phyloP scores from a whole-genome alignment of 805 yeast genomes.

The Ogataea saltuana region DNA sequence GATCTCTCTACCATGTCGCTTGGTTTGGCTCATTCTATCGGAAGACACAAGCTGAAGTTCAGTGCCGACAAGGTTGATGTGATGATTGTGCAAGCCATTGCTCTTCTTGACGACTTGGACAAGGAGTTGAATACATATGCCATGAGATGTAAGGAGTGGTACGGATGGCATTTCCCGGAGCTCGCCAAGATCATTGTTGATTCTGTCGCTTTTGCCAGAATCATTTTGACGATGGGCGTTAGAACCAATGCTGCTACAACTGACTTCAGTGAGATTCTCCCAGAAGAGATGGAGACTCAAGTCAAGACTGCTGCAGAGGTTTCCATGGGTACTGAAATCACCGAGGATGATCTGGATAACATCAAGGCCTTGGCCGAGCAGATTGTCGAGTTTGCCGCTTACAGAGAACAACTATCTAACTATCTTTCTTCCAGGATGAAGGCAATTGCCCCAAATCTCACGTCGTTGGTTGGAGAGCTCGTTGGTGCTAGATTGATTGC shows the following conservation, averaged over 20 bases:
- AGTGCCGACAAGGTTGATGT: conserved; percentile 98
- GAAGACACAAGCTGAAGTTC: conserved; percentile 96
- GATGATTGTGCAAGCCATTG: conserved; percentile 99
- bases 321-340: conserved; percentile 99
- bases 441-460: conserved; percentile 97
- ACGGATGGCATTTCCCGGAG: conserved; percentile 99
- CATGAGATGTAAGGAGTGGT: conserved; percentile 99
- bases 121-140: conserved; percentile 97
- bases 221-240: conserved; percentile 89
- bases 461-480: conserved; percentile 94
- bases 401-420: conserved; percentile 93
- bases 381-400: conserved; percentile 92
- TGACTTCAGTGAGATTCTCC: conserved; percentile 86
- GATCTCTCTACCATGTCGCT: conserved; percentile 92
- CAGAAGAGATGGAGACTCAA: conserved; percentile 89
- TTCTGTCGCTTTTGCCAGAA: conserved; percentile 94
- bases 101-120: conserved; percentile 92
- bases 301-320: conserved; percentile 97
- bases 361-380: conserved; percentile 92
- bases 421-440: conserved; percentile 94
- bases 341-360: conserved; percentile 84
- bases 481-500: conserved; percentile 98
- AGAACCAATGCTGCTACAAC: conserved; percentile 89
- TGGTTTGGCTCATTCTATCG: conserved; percentile 98
- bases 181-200: conserved; percentile 95